Percentiles rank a stretch among this genome's conserved stretches.
phyloP scores from a whole-genome alignment of 2,329 filamentous ascomycete species.

The Claviceps capensis region DNA sequence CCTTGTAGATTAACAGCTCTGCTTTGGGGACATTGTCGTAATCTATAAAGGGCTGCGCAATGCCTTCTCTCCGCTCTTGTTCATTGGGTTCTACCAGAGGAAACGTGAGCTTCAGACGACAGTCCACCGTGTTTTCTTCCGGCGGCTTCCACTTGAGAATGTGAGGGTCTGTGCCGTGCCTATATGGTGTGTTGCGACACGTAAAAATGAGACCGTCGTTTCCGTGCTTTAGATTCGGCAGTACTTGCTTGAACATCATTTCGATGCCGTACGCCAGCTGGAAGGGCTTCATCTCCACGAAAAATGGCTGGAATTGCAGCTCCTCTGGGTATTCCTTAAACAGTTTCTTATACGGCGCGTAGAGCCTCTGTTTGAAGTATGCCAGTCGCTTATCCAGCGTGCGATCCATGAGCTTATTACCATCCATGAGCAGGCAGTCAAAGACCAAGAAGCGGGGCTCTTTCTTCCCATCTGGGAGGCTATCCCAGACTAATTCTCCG shows the following conservation, averaged over 20 bases:
- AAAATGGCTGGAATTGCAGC: slow-evolving; percentile 58
- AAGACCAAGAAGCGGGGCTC: slow-evolving; percentile 84
- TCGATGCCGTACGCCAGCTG: slow-evolving; percentile 79
- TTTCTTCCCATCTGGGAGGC: slow-evolving; percentile 48
- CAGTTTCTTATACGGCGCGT: slow-evolving; percentile 53
- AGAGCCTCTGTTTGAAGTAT: slow-evolving; percentile 68
- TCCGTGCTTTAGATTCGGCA: slow-evolving; percentile 75
- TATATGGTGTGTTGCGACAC: slow-evolving; percentile 77
- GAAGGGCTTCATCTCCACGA: slow-evolving; percentile 77
- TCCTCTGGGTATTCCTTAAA: slow-evolving; percentile 56
- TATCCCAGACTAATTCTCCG: slow-evolving; percentile 84
- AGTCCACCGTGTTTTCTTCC: slow-evolving; percentile 90
- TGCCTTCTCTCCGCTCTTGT: slow-evolving; percentile 51
- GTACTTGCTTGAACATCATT: slow-evolving; percentile 80
- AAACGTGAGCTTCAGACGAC: slow-evolving; percentile 67
- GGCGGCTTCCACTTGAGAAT: slow-evolving; percentile 98
- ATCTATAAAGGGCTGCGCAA: slow-evolving; percentile 52
- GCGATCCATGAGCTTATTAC: slow-evolving; percentile 59
- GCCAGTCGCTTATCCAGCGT: slow-evolving; percentile 80
- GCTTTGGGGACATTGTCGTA: slow-evolving; percentile 69
- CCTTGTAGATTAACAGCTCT: slow-evolving; percentile 57
- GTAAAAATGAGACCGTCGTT: slow-evolving; percentile 98
- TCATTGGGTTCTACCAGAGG: slow-evolving; percentile 55
- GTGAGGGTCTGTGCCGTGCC: slow-evolving; percentile 78
- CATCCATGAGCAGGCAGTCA: slow-evolving; percentile 76